phyloP scores from a whole-genome alignment of 169 alveolate species.

The Miamiensis avidus region DNA sequence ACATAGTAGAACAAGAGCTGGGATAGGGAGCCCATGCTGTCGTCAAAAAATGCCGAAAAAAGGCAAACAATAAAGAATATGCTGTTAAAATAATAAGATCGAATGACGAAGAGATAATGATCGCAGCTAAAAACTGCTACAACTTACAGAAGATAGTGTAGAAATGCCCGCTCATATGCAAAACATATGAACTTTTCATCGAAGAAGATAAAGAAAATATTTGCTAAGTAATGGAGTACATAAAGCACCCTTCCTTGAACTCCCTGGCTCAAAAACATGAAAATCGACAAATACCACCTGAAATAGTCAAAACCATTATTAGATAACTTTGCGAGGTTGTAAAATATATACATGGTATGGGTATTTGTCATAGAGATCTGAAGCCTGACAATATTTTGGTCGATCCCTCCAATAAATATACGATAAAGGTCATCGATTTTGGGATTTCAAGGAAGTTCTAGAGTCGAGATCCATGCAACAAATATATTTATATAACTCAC shows the following conservation, averaged over 20 bases:
- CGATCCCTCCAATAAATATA: conserved; percentile 15
- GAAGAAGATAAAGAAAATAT: conserved; percentile 52
- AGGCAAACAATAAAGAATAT: conserved; percentile 31
- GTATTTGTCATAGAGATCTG: conserved; percentile 79
- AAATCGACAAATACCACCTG: conserved; percentile 53
- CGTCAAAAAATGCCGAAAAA: conserved; percentile 38
- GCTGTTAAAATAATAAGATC: conserved; percentile 67
- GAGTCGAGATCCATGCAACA: not conserved
- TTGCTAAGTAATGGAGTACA: conserved; percentile 72
- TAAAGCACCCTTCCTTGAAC: conserved; percentile 42
- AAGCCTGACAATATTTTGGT: conserved; percentile 77
- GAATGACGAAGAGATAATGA: conserved; percentile 53
- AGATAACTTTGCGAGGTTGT: conserved; percentile 66
- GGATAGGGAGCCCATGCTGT: conserved; percentile 50
- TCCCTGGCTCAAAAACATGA: conserved; percentile 52
- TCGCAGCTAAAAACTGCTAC: conserved; percentile 53
- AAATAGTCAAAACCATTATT: conserved; percentile 59
- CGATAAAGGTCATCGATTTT: conserved; percentile 55
- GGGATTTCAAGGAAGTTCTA: conserved; percentile 32
- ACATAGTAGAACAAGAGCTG: not conserved
- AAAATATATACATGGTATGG: conserved; percentile 64
- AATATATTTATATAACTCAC: not conserved
- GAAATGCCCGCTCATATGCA: conserved; percentile 57
- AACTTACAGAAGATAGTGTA: conserved; percentile 57
- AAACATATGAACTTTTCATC: conserved; percentile 65